Percentiles rank a stretch among this genome's conserved stretches.
Evolutionary conservation across 1,284 basidiomycete genomes (phyloP).

Genomic region (Mycena citricolor): DNA sequence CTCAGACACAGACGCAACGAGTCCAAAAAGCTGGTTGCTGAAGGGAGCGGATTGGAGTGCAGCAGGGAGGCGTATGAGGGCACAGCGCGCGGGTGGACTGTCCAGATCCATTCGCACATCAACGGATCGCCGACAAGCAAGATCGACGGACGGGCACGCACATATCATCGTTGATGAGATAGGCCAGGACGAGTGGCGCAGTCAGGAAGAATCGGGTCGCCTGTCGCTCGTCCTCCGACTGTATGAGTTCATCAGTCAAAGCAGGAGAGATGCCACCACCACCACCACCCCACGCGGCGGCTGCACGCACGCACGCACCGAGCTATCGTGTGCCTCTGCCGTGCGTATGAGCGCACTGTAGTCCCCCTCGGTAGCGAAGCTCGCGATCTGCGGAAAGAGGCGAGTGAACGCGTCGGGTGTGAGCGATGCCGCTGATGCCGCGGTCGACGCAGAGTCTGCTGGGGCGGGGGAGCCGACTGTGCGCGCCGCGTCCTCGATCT

Average conservation of each 20-base stretch:
- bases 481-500: conserved; percentile 51
- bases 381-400: conserved; percentile 25
- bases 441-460: conserved; percentile 12
- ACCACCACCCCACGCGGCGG: too few relatives aligned
- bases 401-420: conserved; percentile 12
- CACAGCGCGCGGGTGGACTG: conserved; percentile 60
- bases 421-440: conserved; percentile 15
- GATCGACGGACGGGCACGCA: conserved; percentile 39
- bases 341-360: conserved; percentile 43
- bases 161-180: conserved; percentile 61
- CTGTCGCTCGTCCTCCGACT: conserved; percentile 37
- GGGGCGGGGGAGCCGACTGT: conserved; percentile 20
- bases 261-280: not conserved
- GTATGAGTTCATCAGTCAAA: conserved; percentile 1
- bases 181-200: conserved; percentile 58
- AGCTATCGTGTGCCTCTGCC: conserved; percentile 53
- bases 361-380: conserved; percentile 44
- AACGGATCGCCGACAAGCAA: conserved; percentile 12
- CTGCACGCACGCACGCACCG: too few relatives aligned
- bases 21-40: conserved; percentile 42
- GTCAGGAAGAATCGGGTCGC: conserved; percentile 49
- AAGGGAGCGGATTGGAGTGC: conserved; percentile 44
- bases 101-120: too few relatives aligned
- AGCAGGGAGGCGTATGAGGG: conserved; percentile 52
- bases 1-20: conserved; percentile 51